These are phyloP conservation scores for Lasiosphaeria ovina DNA, from an alignment of 495 filamentous ascomycete species.

Conservation along the genomic window DNA sequence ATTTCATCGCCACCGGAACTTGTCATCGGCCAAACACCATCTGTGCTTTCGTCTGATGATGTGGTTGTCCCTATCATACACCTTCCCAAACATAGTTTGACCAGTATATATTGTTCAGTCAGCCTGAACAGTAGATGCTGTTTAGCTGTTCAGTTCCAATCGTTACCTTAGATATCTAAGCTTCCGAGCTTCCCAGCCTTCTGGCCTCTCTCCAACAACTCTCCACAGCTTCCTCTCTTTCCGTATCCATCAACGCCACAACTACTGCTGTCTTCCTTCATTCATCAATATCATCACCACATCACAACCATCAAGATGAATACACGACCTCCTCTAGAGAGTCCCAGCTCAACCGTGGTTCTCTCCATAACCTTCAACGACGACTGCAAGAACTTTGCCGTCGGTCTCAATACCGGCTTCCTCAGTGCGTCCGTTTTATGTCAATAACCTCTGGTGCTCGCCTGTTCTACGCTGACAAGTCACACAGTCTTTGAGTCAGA, in stretches of 20 bases:
- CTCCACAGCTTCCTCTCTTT: not conserved
- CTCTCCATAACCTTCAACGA: slow-evolving; percentile 85
- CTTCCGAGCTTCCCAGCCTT: too few species aligned
- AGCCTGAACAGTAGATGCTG: too few species aligned
- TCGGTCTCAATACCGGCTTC: slow-evolving; percentile 84
- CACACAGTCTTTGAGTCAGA: slow-evolving; percentile 71
- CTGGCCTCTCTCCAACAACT: too few species aligned
- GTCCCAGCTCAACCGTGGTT: slow-evolving; percentile 67
- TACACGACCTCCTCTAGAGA: slow-evolving; percentile 81
- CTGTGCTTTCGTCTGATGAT: not conserved
- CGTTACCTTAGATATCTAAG: too few species aligned
- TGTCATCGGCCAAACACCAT: not conserved
- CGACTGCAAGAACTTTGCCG: slow-evolving; percentile 83
- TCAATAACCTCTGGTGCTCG: not conserved
- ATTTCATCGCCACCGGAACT: too few species aligned
- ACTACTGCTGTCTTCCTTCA: not conserved
- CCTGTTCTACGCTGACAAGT: slow-evolving; percentile 14
- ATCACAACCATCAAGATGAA: slow-evolving; percentile 64
- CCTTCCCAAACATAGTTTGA: slow-evolving; percentile 1
- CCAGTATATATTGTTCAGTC: not conserved
- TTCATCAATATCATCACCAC: not conserved
- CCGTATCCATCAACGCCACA: not conserved
- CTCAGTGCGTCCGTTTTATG: slow-evolving; percentile 60
- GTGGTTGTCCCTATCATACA: not conserved
- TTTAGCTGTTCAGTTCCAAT: too few species aligned